Evolutionary conservation across 805 yeast species (phyloP).

Genomic region (Zygosaccharomyces pseudorouxii): DNA sequence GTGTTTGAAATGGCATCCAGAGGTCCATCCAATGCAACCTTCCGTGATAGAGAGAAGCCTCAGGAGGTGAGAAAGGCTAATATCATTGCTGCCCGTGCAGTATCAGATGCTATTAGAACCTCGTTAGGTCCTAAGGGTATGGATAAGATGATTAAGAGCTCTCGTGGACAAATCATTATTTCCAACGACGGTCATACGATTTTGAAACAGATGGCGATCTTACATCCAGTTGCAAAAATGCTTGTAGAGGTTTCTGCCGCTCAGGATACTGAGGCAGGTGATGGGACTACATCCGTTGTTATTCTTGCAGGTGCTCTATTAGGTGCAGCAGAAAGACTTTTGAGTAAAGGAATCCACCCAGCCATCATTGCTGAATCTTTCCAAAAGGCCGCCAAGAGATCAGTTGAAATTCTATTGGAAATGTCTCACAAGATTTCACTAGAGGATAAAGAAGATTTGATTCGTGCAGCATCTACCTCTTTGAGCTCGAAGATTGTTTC

Average conservation of each 20-base stretch:
- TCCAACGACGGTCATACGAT: constrained; percentile 99
- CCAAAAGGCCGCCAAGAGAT: constrained; percentile 79
- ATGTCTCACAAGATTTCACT: constrained; percentile 83
- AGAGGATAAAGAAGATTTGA: constrained; percentile 72
- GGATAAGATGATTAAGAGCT: constrained; percentile 98
- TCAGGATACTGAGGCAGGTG: constrained; percentile 99
- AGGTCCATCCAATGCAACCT: constrained; percentile 73
- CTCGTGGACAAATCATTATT: constrained; percentile 85
- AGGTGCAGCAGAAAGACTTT: constrained; percentile 89
- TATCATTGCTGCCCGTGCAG: constrained; percentile 89
- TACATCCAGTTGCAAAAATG: constrained; percentile 99
- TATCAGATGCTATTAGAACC: constrained; percentile 91
- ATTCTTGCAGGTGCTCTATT: constrained; percentile 89
- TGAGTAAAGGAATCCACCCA: constrained; percentile 92
- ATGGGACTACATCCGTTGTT: constrained; percentile 97
- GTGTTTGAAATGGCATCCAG: constrained; percentile 22
- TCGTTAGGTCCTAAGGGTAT: constrained; percentile 98
- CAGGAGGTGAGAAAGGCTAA: constrained; percentile 88
- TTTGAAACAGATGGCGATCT: constrained; percentile 92
- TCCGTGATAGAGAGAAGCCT: constrained; percentile 91
- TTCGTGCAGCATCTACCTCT: constrained; percentile 93
- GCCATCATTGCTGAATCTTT: constrained; percentile 90
- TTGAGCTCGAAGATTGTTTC: constrained; percentile 92
- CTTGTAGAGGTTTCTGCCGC: constrained; percentile 96
- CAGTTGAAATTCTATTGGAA: constrained; percentile 74